A percentile compares a stretch with the other conserved stretches of the same genome.
These are phyloP conservation scores for Zasmidium citrigriseum DNA, from an alignment of 2,329 filamentous ascomycete genomes.

Conservation along the genomic window DNA sequence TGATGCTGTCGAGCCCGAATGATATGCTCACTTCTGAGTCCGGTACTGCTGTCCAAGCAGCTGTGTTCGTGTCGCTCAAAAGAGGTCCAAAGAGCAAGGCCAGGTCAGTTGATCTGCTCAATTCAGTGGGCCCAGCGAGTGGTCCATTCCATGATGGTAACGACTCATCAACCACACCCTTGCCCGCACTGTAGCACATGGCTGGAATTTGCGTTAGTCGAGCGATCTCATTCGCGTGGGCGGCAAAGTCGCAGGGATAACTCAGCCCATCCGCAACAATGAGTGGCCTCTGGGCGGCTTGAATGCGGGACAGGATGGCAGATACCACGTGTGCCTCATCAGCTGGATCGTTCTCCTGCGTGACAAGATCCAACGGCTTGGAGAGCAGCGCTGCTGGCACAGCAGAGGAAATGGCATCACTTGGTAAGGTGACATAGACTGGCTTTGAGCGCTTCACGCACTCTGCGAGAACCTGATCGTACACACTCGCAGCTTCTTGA, in stretches of 20 bases:
- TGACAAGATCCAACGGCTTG: conserved; percentile 25
- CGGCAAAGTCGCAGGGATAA: conserved; percentile 43
- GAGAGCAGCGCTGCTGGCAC: conserved; percentile 37
- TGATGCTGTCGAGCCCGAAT: conserved; percentile 27
- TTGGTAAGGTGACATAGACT: conserved; percentile 16
- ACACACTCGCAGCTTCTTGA: conserved; percentile 3
- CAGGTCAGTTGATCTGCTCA: conserved; percentile 14
- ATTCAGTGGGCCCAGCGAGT: conserved; percentile 43
- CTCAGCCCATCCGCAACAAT: conserved; percentile 56
- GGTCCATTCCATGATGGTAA: conserved; percentile 52
- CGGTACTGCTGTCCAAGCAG: conserved; percentile 41
- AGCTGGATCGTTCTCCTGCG: conserved; percentile 40
- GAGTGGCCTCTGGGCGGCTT: conserved; percentile 48
- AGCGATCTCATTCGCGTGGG: conserved; percentile 49
- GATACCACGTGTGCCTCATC: conserved; percentile 18
- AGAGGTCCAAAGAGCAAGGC: conserved; percentile 18
- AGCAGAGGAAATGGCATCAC: conserved; percentile 13
- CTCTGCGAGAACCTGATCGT: conserved; percentile 12
- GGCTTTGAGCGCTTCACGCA: conserved; percentile 14
- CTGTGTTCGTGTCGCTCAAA: conserved; percentile 32
- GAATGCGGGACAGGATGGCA: conserved; percentile 44
- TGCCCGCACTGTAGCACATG: conserved; percentile 51
- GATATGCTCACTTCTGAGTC: conserved; percentile 36
- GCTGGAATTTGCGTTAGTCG: conserved; percentile 50
- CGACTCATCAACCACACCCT: conserved; percentile 54